These are phyloP conservation scores for Melocanna baccifera DNA, from an alignment of 176 grass and related monocot genomes.

Conservation along the genomic window DNA sequence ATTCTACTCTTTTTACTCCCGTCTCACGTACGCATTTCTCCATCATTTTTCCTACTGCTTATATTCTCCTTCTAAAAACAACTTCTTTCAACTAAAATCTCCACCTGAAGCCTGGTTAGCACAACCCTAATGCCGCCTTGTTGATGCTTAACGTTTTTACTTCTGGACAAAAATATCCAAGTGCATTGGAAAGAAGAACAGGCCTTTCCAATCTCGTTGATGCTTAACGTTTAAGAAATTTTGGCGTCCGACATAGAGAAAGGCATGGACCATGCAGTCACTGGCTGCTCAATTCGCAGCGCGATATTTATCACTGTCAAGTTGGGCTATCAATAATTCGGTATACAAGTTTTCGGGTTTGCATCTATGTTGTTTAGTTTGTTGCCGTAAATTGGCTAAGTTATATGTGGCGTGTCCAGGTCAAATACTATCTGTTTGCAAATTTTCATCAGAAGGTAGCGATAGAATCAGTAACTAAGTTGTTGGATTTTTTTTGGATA, in stretches of 20 bases:
- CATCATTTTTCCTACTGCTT: no score
- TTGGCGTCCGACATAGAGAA: slow-evolving; percentile 21
- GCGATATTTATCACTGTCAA: background rate
- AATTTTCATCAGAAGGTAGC: no score
- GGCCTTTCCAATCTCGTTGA: background rate
- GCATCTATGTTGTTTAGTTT: background rate
- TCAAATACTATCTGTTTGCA: no score
- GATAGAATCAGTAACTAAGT: no score
- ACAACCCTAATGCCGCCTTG: no score
- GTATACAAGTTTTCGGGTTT: background rate
- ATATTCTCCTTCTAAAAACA: no score
- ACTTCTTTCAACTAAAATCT: no score
- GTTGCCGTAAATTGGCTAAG: background rate
- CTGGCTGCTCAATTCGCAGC: background rate
- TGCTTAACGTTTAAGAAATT: slow-evolving; percentile 24
- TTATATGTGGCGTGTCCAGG: background rate
- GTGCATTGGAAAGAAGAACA: background rate
- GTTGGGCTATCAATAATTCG: background rate
- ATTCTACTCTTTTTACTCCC: no score
- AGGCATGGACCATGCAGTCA: slow-evolving; percentile 18
- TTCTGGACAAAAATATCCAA: background rate
- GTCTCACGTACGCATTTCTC: no score
- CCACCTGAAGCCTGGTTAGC: no score
- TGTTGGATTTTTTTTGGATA: no score
- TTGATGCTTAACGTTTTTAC: no score